These are phyloP conservation scores for Magnusiomyces suaveolens DNA, from an alignment of 1,139 yeast species.

Conservation along the genomic window DNA sequence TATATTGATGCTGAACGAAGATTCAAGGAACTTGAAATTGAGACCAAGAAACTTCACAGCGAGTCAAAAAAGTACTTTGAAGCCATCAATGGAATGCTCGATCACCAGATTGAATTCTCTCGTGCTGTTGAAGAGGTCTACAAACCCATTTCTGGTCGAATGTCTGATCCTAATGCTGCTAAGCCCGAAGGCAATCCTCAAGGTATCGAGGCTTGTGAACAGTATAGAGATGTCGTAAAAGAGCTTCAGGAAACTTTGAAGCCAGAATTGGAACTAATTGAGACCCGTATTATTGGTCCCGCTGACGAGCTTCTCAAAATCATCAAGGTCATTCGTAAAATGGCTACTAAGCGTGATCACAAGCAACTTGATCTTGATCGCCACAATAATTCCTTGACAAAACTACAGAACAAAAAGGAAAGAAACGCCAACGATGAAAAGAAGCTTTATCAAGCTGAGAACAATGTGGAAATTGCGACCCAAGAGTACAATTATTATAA, in stretches of 20 bases:
- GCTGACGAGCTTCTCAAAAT: conserved; percentile 83
- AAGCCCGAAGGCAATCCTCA: conserved; percentile 92
- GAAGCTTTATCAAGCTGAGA: conserved; percentile 76
- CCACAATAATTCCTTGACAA: conserved; percentile 56
- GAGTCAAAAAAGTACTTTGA: conserved; percentile 82
- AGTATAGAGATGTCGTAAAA: conserved; percentile 75
- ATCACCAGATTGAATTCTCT: conserved; percentile 86
- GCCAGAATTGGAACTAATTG: conserved; percentile 90
- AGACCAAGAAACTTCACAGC: conserved; percentile 80
- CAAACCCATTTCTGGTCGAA: conserved; percentile 88
- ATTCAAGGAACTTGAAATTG: conserved; percentile 81
- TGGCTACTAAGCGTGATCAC: conserved; percentile 92
- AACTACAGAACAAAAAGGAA: conserved; percentile 74
- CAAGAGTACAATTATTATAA: conserved; percentile 95
- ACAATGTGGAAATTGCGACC: conserved; percentile 80
- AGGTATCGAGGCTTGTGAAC: conserved; percentile 90
- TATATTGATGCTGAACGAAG: conserved; percentile 92
- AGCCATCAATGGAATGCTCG: conserved; percentile 89
- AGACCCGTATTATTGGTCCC: conserved; percentile 78
- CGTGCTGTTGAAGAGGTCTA: conserved; percentile 91
- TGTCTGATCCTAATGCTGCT: conserved; percentile 78
- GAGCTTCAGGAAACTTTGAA: conserved; percentile 77
- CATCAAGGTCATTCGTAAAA: conserved; percentile 73
- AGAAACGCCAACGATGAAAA: conserved; percentile 84
- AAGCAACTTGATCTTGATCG: conserved; percentile 92